Evolutionary conservation across 192 early-diverging fungal genomes (phyloP).

Genomic region (Backusella mclennaniae): DNA sequence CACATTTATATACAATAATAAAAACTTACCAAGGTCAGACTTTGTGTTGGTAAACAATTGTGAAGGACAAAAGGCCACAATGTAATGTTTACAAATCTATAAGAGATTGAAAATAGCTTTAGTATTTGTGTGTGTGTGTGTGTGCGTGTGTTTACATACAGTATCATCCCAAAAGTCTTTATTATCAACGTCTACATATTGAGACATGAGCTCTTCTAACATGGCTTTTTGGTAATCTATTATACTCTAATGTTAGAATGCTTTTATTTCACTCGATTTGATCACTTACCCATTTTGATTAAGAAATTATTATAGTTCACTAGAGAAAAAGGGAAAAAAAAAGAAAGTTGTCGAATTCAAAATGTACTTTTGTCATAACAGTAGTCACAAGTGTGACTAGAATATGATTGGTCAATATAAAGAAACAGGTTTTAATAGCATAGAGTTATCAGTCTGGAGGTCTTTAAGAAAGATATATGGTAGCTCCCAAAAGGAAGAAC

Average conservation of each 20-base stretch:
- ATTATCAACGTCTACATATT: constrained; percentile 40
- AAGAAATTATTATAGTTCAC: not conserved
- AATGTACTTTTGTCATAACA: not conserved
- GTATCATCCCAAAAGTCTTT: constrained; percentile 41
- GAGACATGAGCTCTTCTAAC: constrained; percentile 40
- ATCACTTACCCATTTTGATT: not conserved
- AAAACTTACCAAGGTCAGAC: constrained; percentile 69
- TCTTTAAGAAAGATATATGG: no score
- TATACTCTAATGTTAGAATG: not conserved
- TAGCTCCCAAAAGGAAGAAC: no score
- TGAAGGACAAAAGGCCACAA: constrained; percentile 82
- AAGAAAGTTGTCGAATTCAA: not conserved
- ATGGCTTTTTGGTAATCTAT: constrained; percentile 39
- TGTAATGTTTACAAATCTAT: constrained; percentile 74
- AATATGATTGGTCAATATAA: not conserved
- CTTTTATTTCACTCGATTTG: not conserved
- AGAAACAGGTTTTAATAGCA: no score
- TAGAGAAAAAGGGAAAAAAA: not conserved
- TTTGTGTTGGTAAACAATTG: constrained; percentile 88
- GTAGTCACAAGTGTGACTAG: not conserved
- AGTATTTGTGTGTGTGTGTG: not conserved
- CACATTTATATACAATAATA: not conserved
- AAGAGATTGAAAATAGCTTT: not conserved
- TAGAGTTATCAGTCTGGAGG: no score
- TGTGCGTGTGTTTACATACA: constrained; percentile 13